A percentile compares a stretch with the other conserved stretches of the same genome.
Evolutionary conservation across 495 filamentous ascomycete genomes (phyloP).

Genomic region (Neurospora terricola): DNA sequence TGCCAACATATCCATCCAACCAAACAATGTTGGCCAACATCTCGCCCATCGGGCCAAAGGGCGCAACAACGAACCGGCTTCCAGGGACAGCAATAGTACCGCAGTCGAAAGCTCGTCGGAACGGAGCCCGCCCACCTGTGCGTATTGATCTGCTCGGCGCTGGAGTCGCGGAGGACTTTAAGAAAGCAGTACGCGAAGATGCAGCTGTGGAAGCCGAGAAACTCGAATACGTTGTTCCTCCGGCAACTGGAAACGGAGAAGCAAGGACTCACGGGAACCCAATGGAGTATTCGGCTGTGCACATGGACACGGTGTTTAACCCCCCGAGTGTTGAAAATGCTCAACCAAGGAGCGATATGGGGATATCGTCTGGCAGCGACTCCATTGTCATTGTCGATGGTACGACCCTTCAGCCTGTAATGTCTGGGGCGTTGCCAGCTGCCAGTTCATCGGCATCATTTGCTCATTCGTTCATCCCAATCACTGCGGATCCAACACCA

Average conservation of each 20-base stretch:
- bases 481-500: conserved; percentile 38
- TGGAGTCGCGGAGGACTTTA: conserved; percentile 63
- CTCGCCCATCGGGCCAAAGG: conserved; percentile 39
- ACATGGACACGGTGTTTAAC: conserved; percentile 24
- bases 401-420: conserved; percentile 34
- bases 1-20: conserved; percentile 18
- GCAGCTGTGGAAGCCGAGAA: conserved; percentile 32
- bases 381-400: conserved; percentile 86
- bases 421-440: conserved; percentile 36
- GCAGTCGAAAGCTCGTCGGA: conserved; percentile 36
- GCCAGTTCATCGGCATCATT: conserved; percentile 39
- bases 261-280: conserved; percentile 3
- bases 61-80: conserved; percentile 40
- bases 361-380: conserved; percentile 65
- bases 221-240: conserved; percentile 10
- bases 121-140: conserved; percentile 32
- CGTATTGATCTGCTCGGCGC: conserved; percentile 74
- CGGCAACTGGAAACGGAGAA: conserved; percentile 1
- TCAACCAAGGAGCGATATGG: conserved; percentile 34
- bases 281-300: conserved; percentile 30
- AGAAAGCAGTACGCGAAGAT: conserved; percentile 52
- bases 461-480: conserved; percentile 35
- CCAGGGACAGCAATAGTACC: conserved; percentile 46
- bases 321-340: conserved; percentile 8
- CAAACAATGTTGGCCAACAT: conserved; percentile 40